Percentiles rank a stretch among this genome's conserved stretches.
Conservation (phyloP, 371 early-diverging fungal genomes). For the Mucor saturninus region DNA sequence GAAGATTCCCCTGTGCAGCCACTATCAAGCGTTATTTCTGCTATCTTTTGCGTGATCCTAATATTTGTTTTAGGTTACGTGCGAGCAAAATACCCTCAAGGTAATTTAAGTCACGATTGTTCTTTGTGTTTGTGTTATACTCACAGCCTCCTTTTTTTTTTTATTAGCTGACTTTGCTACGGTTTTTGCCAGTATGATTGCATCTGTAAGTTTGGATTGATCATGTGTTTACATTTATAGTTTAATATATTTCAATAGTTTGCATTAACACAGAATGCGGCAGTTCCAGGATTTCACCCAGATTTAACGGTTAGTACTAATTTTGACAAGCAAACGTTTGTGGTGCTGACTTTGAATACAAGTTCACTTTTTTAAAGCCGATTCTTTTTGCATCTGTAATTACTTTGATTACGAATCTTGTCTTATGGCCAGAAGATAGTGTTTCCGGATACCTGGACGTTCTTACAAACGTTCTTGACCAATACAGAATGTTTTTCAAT, state of each 20-base stretch:
- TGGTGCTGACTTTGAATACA: background rate
- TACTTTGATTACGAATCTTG: slow-evolving; percentile 30
- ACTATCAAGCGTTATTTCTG: slow-evolving; percentile 35
- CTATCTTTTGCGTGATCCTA: slow-evolving; percentile 33
- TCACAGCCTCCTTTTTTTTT: background rate
- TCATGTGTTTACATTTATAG: background rate
- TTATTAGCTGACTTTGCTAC: slow-evolving; percentile 37
- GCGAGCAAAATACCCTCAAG: slow-evolving; percentile 36
- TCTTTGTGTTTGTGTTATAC: background rate
- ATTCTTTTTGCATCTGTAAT: slow-evolving; percentile 37
- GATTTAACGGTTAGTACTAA: slow-evolving; percentile 19
- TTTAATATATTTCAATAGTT: slow-evolving; percentile 24
- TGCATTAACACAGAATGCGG: slow-evolving; percentile 32
- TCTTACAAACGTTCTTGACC: slow-evolving; percentile 24
- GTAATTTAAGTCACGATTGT: slow-evolving; percentile 15
- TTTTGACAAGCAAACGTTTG: background rate
- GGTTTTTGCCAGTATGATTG: slow-evolving; percentile 38
- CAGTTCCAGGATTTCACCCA: slow-evolving; percentile 29
- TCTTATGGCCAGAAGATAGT: slow-evolving; percentile 51
- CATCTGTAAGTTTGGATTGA: slow-evolving; percentile 25
- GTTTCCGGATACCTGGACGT: slow-evolving; percentile 33
- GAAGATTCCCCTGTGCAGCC: slow-evolving; percentile 35
- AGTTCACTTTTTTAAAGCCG: slow-evolving; percentile 44
- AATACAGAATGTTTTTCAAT: slow-evolving; percentile 31
- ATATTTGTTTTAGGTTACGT: slow-evolving; percentile 36